Conservation (phyloP, 495 filamentous ascomycete genomes). For the Penicillium cataractarum region DNA sequence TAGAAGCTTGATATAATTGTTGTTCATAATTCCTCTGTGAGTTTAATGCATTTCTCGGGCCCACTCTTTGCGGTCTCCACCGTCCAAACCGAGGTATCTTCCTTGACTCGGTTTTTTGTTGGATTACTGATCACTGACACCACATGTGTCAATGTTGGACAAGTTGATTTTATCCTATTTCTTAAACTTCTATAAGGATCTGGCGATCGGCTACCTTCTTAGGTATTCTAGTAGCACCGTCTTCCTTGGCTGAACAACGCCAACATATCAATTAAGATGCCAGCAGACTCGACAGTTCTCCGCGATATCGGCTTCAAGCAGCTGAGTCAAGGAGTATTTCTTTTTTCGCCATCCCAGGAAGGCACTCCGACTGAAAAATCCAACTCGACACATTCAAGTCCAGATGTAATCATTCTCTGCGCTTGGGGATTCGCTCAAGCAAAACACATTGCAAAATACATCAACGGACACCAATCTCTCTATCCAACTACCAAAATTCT, state of each 20-base stretch:
- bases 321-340: not conserved
- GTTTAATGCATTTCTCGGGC: not conserved
- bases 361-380: not conserved
- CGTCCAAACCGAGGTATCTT: not conserved
- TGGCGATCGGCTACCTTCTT: not conserved
- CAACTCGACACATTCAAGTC: not conserved
- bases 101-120: not conserved
- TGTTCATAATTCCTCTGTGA: not conserved
- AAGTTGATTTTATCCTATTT: not conserved
- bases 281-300: not conserved
- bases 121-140: conserved; percentile 1
- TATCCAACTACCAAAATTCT: not conserved
- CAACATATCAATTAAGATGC: not conserved
- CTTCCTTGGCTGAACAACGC: not conserved
- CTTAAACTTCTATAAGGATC: not conserved
- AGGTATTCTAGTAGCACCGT: too few relatives aligned
- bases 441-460: not conserved
- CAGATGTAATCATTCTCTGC: not conserved
- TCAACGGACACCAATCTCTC: not conserved
- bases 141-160: too few relatives aligned
- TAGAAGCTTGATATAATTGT: too few relatives aligned
- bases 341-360: not conserved
- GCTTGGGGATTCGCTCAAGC: not conserved
- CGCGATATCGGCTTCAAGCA: not conserved
- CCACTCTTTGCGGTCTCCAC: not conserved